phyloP scores from a whole-genome alignment of 306 rosid species.

The Purshia tridentata region DNA sequence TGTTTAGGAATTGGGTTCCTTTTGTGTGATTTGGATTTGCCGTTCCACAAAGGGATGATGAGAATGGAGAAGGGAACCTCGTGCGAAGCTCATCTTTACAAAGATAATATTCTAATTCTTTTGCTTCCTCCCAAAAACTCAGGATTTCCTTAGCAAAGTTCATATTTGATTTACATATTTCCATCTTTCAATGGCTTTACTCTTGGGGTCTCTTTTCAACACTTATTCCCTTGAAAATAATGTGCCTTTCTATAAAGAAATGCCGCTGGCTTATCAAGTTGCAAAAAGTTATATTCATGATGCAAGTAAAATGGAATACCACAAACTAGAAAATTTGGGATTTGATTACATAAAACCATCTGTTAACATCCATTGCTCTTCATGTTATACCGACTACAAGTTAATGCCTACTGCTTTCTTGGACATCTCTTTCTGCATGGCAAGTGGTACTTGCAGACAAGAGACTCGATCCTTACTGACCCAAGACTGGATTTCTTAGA shows the following conservation, averaged over 20 bases:
- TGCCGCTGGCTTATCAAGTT: neutral
- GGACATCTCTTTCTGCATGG: slow-evolving; percentile 5
- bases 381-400: slow-evolving; percentile 22
- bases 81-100: slow-evolving; percentile 36
- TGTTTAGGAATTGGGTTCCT: slow-evolving; percentile 44
- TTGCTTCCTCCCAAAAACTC: slow-evolving; percentile 7
- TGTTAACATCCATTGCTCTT: slow-evolving; percentile 24
- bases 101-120: slow-evolving; percentile 49
- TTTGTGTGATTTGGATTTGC: slow-evolving; percentile 7
- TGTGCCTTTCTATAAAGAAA: slow-evolving; percentile 11
- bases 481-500: slow-evolving; percentile 23
- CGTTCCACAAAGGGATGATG: slow-evolving; percentile 19
- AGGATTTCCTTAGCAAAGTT: slow-evolving; percentile 9
- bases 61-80: neutral
- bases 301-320: neutral
- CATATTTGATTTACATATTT: neutral
- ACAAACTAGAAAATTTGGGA: slow-evolving; percentile 10
- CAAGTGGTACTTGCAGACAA: slow-evolving; percentile 21
- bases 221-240: slow-evolving; percentile 18
- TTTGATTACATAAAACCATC: slow-evolving; percentile 33
- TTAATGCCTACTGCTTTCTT: slow-evolving; percentile 41
- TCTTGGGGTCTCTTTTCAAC: neutral
- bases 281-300: neutral
- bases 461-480: slow-evolving; percentile 16
- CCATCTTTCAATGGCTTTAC: neutral